These are phyloP conservation scores for Biscogniauxia mediterranea DNA, from an alignment of 2,329 filamentous ascomycete species.

Conservation along the genomic window DNA sequence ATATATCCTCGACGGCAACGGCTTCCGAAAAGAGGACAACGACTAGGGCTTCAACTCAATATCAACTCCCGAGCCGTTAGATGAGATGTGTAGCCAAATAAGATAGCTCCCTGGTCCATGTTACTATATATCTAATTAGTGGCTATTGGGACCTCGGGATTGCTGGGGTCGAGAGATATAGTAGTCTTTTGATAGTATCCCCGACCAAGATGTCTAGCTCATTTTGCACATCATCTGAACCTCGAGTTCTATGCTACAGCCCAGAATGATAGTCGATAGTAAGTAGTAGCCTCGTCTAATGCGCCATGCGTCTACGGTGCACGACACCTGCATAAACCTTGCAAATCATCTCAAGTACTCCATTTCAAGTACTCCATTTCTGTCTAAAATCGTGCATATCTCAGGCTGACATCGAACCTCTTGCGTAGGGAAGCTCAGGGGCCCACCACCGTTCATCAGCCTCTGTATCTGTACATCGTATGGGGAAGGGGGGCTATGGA, in stretches of 20 bases:
- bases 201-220: constrained; percentile 17
- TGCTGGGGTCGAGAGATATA: not conserved
- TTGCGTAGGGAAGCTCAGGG: constrained; percentile 15
- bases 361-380: constrained; percentile 15
- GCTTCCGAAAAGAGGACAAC: constrained; percentile 23
- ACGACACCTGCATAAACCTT: constrained; percentile 13
- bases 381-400: constrained; percentile 15
- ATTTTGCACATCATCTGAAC: constrained; percentile 18
- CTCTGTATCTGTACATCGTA: not conserved
- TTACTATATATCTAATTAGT: not conserved
- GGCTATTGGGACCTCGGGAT: not conserved
- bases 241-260: constrained; percentile 11
- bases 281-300: constrained; percentile 22
- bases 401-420: constrained; percentile 20
- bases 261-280: constrained; percentile 13
- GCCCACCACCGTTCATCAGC: constrained; percentile 9
- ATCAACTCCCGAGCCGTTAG: constrained; percentile 15
- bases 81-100: constrained; percentile 19
- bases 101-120: constrained; percentile 24
- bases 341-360: constrained; percentile 20
- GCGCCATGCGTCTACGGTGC: constrained; percentile 17
- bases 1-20: constrained; percentile 22
- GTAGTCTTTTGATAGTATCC: constrained; percentile 15
- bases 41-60: constrained; percentile 17
- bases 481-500: not conserved